These are phyloP conservation scores for Sistotremastrum niveocremeum DNA, from an alignment of 768 basidiomycete species.

Conservation along the genomic window DNA sequence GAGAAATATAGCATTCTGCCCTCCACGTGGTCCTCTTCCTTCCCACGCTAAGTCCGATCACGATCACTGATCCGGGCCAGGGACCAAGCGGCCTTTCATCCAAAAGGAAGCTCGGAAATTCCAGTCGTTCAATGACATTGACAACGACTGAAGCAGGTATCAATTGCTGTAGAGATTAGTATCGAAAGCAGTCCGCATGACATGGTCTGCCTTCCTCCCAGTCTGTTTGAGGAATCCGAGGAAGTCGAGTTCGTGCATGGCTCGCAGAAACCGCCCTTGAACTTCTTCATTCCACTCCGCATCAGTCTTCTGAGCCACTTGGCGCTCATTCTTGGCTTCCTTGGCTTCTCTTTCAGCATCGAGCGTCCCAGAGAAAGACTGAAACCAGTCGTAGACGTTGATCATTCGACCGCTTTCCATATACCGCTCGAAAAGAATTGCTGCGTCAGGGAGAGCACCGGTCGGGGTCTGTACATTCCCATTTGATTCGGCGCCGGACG, in stretches of 20 bases:
- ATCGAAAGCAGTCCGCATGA: conserved; percentile 56
- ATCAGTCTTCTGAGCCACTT: conserved; percentile 17
- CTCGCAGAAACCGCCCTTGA: conserved; percentile 68
- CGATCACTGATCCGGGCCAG: no score
- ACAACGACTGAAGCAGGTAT: neutral
- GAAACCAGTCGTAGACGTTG: conserved; percentile 84
- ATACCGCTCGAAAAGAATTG: conserved; percentile 65
- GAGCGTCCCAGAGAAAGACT: conserved; percentile 55
- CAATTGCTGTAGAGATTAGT: neutral
- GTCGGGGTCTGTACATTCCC: conserved; percentile 15
- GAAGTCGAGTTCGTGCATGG: conserved; percentile 71
- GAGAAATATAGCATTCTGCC: no score
- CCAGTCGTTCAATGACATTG: no score
- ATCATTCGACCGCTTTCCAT: conserved; percentile 70
- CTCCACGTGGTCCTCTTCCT: no score
- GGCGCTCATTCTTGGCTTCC: conserved; percentile 12
- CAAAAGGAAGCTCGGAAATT: no score
- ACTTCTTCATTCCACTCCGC: conserved; percentile 49
- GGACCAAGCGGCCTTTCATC: no score
- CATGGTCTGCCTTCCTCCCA: conserved; percentile 64
- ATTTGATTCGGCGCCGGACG: conserved; percentile 8
- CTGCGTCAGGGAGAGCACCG: conserved; percentile 56
- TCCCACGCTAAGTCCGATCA: no score
- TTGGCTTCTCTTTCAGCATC: conserved; percentile 39
- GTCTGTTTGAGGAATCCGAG: conserved; percentile 73